These are phyloP conservation scores for Umbelopsis isabellina DNA, from an alignment of 192 early-diverging fungal species.

Conservation along the genomic window DNA sequence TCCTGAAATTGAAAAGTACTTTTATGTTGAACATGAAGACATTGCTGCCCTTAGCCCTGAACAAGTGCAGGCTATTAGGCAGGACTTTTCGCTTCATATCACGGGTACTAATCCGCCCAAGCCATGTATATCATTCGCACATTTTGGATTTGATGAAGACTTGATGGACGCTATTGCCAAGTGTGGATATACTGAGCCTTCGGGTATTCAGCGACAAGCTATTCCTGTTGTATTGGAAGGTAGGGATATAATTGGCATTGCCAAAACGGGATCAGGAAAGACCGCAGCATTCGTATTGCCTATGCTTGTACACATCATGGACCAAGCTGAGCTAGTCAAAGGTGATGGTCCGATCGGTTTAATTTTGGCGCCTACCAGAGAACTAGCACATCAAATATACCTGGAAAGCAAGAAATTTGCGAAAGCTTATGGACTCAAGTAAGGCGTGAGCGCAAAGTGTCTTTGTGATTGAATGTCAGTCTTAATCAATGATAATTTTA, in stretches of 20 bases:
- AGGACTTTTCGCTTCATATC: constrained; percentile 66
- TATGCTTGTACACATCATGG: constrained; percentile 87
- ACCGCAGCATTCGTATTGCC: constrained; percentile 85
- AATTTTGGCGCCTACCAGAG: constrained; percentile 77
- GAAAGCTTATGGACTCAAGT: constrained; percentile 61
- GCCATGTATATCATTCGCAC: constrained; percentile 83
- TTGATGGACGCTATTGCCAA: constrained; percentile 64
- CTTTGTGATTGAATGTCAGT: background rate
- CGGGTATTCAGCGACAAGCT: constrained; percentile 79
- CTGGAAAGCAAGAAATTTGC: constrained; percentile 80
- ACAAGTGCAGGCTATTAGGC: constrained; percentile 56
- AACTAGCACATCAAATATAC: constrained; percentile 80
- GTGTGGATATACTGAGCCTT: constrained; percentile 70
- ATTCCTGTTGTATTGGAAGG: constrained; percentile 78
- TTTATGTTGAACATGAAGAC: constrained; percentile 80
- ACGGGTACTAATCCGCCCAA: constrained; percentile 64
- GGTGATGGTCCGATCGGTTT: constrained; percentile 85
- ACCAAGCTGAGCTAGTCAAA: constrained; percentile 71
- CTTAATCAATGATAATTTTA: background rate
- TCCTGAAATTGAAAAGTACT: constrained; percentile 71
- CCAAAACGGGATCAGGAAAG: constrained; percentile 87
- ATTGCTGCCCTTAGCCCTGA: constrained; percentile 64
- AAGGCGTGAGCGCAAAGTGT: background rate
- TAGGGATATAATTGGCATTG: constrained; percentile 84
- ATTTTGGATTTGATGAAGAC: constrained; percentile 80